Percentiles rank a stretch among this genome's conserved stretches.
phyloP scores from a whole-genome alignment of 495 filamentous ascomycete genomes.

The Pseudomonodictys pantanalensis region DNA sequence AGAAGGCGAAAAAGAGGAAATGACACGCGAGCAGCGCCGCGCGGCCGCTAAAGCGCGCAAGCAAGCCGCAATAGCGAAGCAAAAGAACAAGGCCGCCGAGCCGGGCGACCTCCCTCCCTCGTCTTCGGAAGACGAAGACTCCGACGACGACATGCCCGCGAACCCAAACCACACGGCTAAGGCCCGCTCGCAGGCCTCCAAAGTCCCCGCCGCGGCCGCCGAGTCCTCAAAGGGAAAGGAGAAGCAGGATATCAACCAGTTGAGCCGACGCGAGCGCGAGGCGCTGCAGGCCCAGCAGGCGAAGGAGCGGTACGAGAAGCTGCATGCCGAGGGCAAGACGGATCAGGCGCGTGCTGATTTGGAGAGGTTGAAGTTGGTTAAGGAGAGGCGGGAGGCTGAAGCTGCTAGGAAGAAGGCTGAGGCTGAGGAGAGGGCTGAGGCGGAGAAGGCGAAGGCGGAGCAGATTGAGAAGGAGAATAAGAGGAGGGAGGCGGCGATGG shows the following conservation, averaged over 20 bases:
- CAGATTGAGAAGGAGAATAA: slow-evolving; percentile 39
- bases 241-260: slow-evolving; percentile 49
- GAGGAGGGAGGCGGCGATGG: slow-evolving; percentile 38
- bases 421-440: slow-evolving; percentile 44
- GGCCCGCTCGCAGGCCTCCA: slow-evolving; percentile 57
- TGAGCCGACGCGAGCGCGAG: slow-evolving; percentile 83
- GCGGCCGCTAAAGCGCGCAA: slow-evolving; percentile 89
- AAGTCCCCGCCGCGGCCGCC: slow-evolving; percentile 48
- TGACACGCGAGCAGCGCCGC: slow-evolving; percentile 84
- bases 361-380: slow-evolving; percentile 73
- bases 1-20: slow-evolving; percentile 44
- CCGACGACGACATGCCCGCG: slow-evolving; percentile 64
- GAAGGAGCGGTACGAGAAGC: slow-evolving; percentile 85
- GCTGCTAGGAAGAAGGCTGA: slow-evolving; percentile 70
- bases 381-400: slow-evolving; percentile 83
- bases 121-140: slow-evolving; percentile 57
- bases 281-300: slow-evolving; percentile 83
- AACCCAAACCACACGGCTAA: slow-evolving; percentile 87
- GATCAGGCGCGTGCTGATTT: slow-evolving; percentile 94
- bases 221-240: slow-evolving; percentile 29
- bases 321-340: slow-evolving; percentile 94
- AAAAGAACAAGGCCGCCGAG: slow-evolving; percentile 59
- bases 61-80: slow-evolving; percentile 75
- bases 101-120: slow-evolving; percentile 81
- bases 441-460: slow-evolving; percentile 43